These are phyloP conservation scores for Penicillium sp. DNA, from an alignment of 2,329 filamentous ascomycete species.

Conservation along the genomic window DNA sequence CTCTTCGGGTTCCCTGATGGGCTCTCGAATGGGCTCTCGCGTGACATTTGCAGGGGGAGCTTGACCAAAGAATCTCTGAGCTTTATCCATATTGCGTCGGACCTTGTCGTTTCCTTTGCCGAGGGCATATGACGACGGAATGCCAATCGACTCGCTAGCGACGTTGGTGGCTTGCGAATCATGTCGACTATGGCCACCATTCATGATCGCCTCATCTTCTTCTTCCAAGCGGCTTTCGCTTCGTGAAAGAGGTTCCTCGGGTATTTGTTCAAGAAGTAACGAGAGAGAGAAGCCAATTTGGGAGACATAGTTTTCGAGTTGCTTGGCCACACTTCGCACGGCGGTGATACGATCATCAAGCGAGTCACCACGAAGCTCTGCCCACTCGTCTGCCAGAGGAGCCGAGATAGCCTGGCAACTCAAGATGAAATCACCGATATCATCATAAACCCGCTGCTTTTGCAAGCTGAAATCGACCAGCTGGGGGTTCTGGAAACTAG, in stretches of 20 bases:
- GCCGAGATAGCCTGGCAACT: constrained; percentile 88
- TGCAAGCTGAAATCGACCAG: constrained; percentile 80
- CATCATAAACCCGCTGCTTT: constrained; percentile 91
- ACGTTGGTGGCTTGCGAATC: constrained; percentile 36
- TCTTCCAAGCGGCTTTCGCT: constrained; percentile 30
- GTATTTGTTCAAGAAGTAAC: constrained; percentile 75
- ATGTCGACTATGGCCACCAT: constrained; percentile 25
- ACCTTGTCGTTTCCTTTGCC: constrained; percentile 37
- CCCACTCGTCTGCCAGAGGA: constrained; percentile 90
- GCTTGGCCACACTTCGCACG: constrained; percentile 68
- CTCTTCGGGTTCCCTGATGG: constrained; percentile 60
- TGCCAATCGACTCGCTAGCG: constrained; percentile 39
- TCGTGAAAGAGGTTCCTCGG: constrained; percentile 46
- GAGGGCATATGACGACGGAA: constrained; percentile 38
- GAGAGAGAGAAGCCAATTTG: constrained; percentile 85
- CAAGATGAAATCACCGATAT: constrained; percentile 80
- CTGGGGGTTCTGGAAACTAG: constrained; percentile 75
- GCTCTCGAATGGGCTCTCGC: constrained; percentile 34
- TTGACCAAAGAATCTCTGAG: constrained; percentile 45
- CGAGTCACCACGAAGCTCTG: constrained; percentile 81
- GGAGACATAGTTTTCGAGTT: constrained; percentile 78
- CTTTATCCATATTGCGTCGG: constrained; percentile 44
- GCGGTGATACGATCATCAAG: constrained; percentile 79
- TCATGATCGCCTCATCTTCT: constrained; percentile 21
- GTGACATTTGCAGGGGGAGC: constrained; percentile 39